Evolutionary conservation across 257 asterid species (phyloP).

Genomic region (Petrea volubilis): DNA sequence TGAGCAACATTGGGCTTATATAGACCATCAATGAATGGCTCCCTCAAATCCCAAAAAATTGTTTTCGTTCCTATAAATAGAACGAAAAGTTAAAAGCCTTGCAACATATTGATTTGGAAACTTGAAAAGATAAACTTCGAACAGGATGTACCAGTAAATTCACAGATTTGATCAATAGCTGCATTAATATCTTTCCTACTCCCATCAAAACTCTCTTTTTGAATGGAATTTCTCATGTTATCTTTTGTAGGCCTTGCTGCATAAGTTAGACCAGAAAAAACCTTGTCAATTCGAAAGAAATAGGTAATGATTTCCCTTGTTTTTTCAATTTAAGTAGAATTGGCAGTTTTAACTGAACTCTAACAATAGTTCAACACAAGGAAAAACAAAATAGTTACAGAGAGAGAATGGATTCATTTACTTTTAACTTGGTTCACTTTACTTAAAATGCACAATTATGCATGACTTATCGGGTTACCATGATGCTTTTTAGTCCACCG

Average conservation of each 20-base stretch:
- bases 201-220: constrained; percentile 87
- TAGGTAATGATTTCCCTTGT: background rate
- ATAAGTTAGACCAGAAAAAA: constrained; percentile 23
- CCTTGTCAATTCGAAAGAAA: background rate
- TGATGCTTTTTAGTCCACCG: constrained; percentile 65
- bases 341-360: constrained; percentile 2
- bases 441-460: background rate
- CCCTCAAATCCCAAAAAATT: constrained; percentile 94
- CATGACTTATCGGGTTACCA: constrained; percentile 40
- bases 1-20: constrained; percentile 81
- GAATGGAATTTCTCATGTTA: constrained; percentile 45
- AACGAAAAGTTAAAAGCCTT: constrained; percentile 14
- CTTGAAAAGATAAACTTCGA: constrained; percentile 4
- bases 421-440: constrained; percentile 3
- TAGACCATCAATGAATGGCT: constrained; percentile 76
- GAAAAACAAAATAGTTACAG: background rate
- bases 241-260: constrained; percentile 54
- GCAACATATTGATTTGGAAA: constrained; percentile 7
- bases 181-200: constrained; percentile 89
- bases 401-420: background rate
- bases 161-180: constrained; percentile 82
- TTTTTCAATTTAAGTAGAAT: background rate
- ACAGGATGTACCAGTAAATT: constrained; percentile 66
- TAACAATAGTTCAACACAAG: background rate
- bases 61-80: constrained; percentile 69